phyloP scores from a whole-genome alignment of 2,329 filamentous ascomycete species.

The Diaporthe citrichinensis region DNA sequence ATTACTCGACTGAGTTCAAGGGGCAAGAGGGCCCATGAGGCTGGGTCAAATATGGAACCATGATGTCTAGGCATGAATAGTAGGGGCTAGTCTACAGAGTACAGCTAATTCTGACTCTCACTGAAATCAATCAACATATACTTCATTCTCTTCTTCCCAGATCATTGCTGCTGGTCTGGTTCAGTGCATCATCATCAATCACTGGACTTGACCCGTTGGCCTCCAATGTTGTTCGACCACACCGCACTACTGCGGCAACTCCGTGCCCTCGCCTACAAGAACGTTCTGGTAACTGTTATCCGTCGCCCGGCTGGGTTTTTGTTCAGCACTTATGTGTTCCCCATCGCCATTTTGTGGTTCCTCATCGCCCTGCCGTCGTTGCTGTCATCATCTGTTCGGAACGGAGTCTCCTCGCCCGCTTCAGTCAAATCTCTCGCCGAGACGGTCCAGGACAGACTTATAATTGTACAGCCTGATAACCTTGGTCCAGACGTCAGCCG shows the following conservation, averaged over 20 bases:
- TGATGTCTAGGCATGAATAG: not conserved
- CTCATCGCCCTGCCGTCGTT: not conserved
- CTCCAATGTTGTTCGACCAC: slow-evolving; percentile 1
- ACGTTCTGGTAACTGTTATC: not conserved
- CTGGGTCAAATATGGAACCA: slow-evolving; percentile 1
- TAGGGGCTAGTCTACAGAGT: not conserved
- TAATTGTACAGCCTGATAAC: not conserved
- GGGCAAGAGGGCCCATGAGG: slow-evolving; percentile 1
- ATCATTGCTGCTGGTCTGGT: not conserved
- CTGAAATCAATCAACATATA: not conserved
- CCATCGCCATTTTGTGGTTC: slow-evolving; percentile 1
- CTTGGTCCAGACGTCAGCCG: slow-evolving; percentile 12
- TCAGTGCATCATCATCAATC: not conserved
- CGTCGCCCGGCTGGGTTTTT: not conserved
- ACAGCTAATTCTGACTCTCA: not conserved
- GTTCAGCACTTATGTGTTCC: slow-evolving; percentile 5
- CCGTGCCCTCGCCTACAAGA: slow-evolving; percentile 6
- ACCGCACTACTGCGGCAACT: not conserved
- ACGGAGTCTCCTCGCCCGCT: not conserved
- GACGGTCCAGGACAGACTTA: not conserved
- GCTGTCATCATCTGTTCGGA: not conserved
- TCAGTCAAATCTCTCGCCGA: slow-evolving; percentile 6
- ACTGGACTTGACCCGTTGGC: not conserved
- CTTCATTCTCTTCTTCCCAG: not conserved
- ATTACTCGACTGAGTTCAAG: not conserved